phyloP scores from a whole-genome alignment of 495 filamentous ascomycete genomes.

The Aspergillus wentii region DNA sequence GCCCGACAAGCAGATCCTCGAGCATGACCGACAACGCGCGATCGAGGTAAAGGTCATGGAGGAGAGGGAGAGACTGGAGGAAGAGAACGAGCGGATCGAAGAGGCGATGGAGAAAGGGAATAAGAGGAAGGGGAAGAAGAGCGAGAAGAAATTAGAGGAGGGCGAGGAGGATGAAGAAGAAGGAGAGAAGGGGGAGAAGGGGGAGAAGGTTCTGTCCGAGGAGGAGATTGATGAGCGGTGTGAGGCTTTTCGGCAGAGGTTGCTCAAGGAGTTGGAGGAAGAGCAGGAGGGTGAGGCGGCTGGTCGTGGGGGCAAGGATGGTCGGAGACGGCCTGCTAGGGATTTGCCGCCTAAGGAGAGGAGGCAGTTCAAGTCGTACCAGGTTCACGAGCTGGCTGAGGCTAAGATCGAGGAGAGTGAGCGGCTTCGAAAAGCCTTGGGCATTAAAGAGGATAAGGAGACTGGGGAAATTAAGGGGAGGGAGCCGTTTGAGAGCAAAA shows the following conservation, averaged over 20 bases:
- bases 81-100: conserved; percentile 57
- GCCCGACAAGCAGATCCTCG: conserved; percentile 86
- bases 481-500: too few relatives aligned
- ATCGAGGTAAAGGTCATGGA: conserved; percentile 92
- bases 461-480: conserved; percentile 71
- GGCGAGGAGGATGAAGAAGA: conserved; percentile 70
- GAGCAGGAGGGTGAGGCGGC: conserved; percentile 9
- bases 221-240: conserved; percentile 34
- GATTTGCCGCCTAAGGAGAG: conserved; percentile 22
- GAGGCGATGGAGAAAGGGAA: conserved; percentile 14
- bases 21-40: conserved; percentile 84
- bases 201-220: conserved; percentile 49
- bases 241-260: conserved; percentile 14
- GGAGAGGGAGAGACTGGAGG: conserved; percentile 81
- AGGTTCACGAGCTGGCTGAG: conserved; percentile 93
- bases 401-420: conserved; percentile 97
- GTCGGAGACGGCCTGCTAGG: not conserved
- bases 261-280: conserved; percentile 30
- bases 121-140: conserved; percentile 8
- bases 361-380: conserved; percentile 74
- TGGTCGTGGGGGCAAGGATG: conserved; percentile 1
- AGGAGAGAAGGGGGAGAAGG: conserved; percentile 47
- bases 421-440: conserved; percentile 79
- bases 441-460: conserved; percentile 83
- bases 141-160: conserved; percentile 32